Evolutionary conservation across 768 basidiomycete genomes (phyloP).

Genomic region (Leccinum arenicola): DNA sequence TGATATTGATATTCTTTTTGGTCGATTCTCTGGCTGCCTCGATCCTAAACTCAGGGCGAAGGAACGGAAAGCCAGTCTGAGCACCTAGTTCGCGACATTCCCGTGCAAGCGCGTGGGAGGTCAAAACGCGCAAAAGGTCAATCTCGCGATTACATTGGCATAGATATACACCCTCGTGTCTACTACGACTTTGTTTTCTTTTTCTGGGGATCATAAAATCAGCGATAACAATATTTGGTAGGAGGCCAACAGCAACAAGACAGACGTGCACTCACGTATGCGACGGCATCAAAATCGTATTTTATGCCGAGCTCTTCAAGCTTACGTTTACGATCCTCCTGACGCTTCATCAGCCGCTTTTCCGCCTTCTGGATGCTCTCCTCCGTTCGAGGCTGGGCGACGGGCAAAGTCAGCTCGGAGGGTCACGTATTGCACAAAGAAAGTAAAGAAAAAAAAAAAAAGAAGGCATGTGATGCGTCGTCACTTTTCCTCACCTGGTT

Average conservation of each 20-base stretch:
- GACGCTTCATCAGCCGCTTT: slow-evolving; percentile 70
- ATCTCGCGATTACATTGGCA: neutral
- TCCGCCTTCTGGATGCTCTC: slow-evolving; percentile 64
- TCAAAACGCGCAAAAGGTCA: neutral
- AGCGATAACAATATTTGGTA: neutral
- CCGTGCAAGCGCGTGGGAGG: too few relatives aligned
- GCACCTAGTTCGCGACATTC: neutral
- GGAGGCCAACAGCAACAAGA: neutral
- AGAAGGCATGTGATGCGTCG: neutral
- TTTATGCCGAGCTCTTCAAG: slow-evolving; percentile 79
- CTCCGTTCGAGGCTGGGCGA: slow-evolving; percentile 63
- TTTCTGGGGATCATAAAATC: slow-evolving; percentile 23
- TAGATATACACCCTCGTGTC: slow-evolving; percentile 2
- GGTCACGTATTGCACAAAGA: neutral
- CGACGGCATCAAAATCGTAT: slow-evolving; percentile 78
- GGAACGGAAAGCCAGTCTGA: neutral
- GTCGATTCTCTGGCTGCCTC: neutral
- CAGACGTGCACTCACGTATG: slow-evolving; percentile 62
- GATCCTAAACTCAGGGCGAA: neutral
- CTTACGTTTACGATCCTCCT: slow-evolving; percentile 74
- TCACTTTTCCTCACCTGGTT: slow-evolving; percentile 61
- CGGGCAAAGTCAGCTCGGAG: slow-evolving; percentile 7
- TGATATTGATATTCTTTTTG: neutral
- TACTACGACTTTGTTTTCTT: slow-evolving; percentile 34
- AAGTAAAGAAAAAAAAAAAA: neutral